A percentile compares a stretch with the other conserved stretches of the same genome.
These are phyloP conservation scores for Talaromyces borbonicus DNA, from an alignment of 495 filamentous ascomycete genomes.

Conservation along the genomic window DNA sequence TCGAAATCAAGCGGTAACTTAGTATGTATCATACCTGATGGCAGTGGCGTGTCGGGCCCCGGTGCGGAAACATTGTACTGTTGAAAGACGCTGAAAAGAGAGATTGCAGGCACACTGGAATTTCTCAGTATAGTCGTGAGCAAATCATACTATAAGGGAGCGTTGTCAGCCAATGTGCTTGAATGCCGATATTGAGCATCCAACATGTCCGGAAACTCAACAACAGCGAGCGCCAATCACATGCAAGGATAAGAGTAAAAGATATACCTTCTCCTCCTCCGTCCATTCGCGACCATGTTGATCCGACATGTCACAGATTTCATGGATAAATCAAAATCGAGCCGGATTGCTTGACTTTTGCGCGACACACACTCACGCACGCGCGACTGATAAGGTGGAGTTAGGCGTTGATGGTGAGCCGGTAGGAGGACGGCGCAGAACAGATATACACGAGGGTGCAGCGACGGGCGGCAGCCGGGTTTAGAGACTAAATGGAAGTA, in stretches of 20 bases:
- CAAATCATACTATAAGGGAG: conserved; percentile 32
- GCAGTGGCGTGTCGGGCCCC: conserved; percentile 51
- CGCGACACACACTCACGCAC: no score
- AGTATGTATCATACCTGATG: conserved; percentile 28
- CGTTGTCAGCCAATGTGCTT: neutral
- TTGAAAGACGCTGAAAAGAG: conserved; percentile 41
- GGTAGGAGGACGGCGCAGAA: conserved; percentile 7
- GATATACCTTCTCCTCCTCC: conserved; percentile 51
- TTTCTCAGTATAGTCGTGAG: conserved; percentile 54
- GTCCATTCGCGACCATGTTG: conserved; percentile 42
- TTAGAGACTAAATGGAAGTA: conserved; percentile 4
- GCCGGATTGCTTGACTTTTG: no score
- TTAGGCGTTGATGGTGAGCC: no score
- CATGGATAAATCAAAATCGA: no score
- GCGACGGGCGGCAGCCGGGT: neutral
- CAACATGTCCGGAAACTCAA: no score
- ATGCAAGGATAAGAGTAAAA: conserved; percentile 1
- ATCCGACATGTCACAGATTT: conserved; percentile 37
- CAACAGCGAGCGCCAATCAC: neutral
- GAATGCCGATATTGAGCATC: neutral
- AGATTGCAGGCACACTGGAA: conserved; percentile 37
- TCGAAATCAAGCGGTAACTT: no score
- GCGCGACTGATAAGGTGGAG: no score
- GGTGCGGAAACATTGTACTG: conserved; percentile 38
- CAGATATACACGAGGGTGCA: conserved; percentile 6